Evolutionary conservation across 2,329 filamentous ascomycete species (phyloP), one percentile per base, ranked within the genome.

Genomic region (Pestalotiopsis sp.): DNA sequence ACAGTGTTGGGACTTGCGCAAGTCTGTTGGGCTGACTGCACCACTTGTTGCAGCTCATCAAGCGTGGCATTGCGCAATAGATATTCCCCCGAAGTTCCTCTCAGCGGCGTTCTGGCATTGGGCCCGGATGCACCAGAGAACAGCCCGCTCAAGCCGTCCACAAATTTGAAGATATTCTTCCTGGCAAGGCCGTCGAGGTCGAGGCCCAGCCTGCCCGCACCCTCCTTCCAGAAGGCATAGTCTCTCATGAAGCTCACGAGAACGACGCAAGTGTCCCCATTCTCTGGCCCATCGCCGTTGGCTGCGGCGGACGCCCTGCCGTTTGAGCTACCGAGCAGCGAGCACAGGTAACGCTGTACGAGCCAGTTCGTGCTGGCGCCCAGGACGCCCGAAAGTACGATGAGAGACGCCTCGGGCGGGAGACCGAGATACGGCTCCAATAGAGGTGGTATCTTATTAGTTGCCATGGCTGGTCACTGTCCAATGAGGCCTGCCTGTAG

Each of bases 211-310:
- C 91, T 91, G 66, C 89, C 86, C 2, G 86, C 87, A 64, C 93
- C 91, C 3, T 91, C 88, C 71, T 84, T 90, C 94, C 94, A 98
- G 77, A 97, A 97, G 1, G 87, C 83, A 71, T 87, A 88, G 74
- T 95, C 92, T 70, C 93, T 87, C 80, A 97, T 82, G 80, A 96
- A 97, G 82, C 93, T 97, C 69, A 96, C 90, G 3, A 98, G 84
- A 3, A 97, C 84, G 0, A 98, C 87, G 38, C 59, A 62, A 11
- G 59, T 62, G 7, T 62, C 59, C n/a, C 31, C 59, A 36, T 39
- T 36, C 36, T n/a, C 31, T 13, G 23, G 25, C n/a, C 12, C 59
- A 25, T 62, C 20, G 64, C 83, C 86, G 31, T 79, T 80, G 58
- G 71, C 57, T 68, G 59, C 67, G 23, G 60, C 62, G 39, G 20